Evolutionary conservation across 108 stramenopile species (phyloP).

Genomic region (Cyclotella choctawhatcheeana): DNA sequence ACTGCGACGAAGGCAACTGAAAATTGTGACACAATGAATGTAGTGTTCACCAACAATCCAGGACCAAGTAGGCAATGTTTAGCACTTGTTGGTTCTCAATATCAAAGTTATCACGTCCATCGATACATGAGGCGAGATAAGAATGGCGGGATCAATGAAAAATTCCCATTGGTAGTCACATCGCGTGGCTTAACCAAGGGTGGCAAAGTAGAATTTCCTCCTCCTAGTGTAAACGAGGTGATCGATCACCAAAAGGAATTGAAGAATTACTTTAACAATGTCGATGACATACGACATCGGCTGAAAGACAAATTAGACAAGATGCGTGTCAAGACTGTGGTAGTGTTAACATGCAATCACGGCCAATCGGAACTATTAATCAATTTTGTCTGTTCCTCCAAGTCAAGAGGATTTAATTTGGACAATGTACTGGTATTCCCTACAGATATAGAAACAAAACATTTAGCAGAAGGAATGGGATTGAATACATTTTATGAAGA

Average conservation of each 20-base stretch:
- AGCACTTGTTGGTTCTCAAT: conserved; percentile 38
- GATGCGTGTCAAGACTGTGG: conserved; percentile 22
- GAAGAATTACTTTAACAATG: conserved; percentile 33
- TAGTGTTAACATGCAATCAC: conserved; percentile 46
- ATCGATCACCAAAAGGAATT: conserved; percentile 23
- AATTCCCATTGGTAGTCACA: conserved; percentile 33
- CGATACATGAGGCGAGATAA: conserved; percentile 38
- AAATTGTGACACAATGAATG: conserved; percentile 53
- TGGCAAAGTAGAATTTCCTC: conserved; percentile 34
- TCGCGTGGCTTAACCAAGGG: conserved; percentile 32
- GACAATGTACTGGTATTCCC: conserved; percentile 52
- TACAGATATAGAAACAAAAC: conserved; percentile 51
- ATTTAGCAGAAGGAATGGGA: conserved; percentile 52
- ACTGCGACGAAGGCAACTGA: conserved; percentile 42
- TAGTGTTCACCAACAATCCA: conserved; percentile 44
- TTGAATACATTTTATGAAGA: conserved; percentile 53
- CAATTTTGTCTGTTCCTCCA: conserved; percentile 53
- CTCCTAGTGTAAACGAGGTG: conserved; percentile 15
- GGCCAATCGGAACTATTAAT: conserved; percentile 52
- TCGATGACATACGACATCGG: conserved; percentile 14
- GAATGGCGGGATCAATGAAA: conserved; percentile 20
- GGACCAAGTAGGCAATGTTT: conserved; percentile 32
- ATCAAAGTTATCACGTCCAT: conserved; percentile 51
- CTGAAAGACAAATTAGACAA: conserved; percentile 26
- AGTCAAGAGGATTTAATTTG: conserved; percentile 44